phyloP scores from a whole-genome alignment of 2,329 filamentous ascomycete genomes.

The Lecanicillium sp. region DNA sequence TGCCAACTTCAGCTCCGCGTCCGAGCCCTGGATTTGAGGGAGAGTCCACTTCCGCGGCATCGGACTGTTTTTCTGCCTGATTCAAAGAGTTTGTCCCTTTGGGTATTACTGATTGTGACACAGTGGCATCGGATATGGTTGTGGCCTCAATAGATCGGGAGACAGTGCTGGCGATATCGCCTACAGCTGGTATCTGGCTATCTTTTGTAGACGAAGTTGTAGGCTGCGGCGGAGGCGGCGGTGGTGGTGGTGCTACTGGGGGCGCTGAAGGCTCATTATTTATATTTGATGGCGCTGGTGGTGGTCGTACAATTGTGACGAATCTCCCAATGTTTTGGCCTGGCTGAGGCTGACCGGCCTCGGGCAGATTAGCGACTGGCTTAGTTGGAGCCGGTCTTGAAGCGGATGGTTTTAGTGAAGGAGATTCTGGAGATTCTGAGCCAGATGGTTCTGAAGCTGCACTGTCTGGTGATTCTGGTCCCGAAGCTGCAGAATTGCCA shows the following conservation, averaged over 20 bases:
- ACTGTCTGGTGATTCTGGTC: no score
- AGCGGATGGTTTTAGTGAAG: no score
- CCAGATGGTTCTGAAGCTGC: no score
- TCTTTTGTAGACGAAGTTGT: not conserved
- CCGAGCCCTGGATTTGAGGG: not conserved
- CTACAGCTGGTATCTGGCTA: not conserved
- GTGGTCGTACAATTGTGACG: no score
- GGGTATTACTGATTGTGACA: not conserved
- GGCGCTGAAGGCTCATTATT: no score
- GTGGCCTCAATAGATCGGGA: not conserved
- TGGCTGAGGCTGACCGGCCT: no score
- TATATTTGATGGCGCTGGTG: no score
- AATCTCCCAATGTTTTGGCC: no score
- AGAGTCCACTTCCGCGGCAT: not conserved
- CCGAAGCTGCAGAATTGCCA: no score
- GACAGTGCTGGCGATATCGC: not conserved
- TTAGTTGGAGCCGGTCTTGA: no score
- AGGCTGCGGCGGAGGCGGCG: not conserved
- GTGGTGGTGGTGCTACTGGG: not conserved
- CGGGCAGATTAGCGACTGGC: no score
- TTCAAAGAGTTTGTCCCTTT: not conserved
- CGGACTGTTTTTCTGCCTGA: conserved; percentile 1
- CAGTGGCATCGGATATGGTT: not conserved
- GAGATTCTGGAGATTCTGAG: no score
- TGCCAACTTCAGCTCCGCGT: conserved; percentile 4